These are phyloP conservation scores for Scheffersomyces illinoinensis DNA, from an alignment of 1,139 yeast species.

Conservation along the genomic window DNA sequence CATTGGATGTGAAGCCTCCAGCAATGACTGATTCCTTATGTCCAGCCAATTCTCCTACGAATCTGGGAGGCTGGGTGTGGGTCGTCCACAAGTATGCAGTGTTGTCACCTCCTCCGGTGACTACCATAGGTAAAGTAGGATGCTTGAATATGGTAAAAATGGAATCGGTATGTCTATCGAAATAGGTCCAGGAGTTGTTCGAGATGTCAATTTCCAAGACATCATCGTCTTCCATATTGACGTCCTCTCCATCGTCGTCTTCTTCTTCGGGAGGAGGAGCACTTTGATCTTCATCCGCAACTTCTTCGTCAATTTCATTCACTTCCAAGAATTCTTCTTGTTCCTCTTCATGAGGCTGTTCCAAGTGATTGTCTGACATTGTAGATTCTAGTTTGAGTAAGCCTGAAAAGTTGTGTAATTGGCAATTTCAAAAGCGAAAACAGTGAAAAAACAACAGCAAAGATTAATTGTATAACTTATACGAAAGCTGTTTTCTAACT, in stretches of 20 bases:
- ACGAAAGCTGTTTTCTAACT: not conserved
- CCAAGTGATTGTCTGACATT: conserved; percentile 6
- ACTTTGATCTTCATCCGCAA: conserved; percentile 38
- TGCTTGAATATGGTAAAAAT: conserved; percentile 77
- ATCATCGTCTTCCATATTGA: conserved; percentile 19
- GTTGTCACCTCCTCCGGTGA: conserved; percentile 90
- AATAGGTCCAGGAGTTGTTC: conserved; percentile 86
- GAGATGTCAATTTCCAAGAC: conserved; percentile 62
- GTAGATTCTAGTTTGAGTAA: not conserved
- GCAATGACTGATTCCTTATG: conserved; percentile 87
- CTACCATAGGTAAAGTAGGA: conserved; percentile 76
- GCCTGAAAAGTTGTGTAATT: not conserved
- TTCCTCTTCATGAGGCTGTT: conserved; percentile 19
- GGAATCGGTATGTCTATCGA: conserved; percentile 85
- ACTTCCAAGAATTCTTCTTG: conserved; percentile 56
- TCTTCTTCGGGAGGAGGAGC: conserved; percentile 41
- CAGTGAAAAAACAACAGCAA: not conserved
- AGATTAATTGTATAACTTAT: not conserved
- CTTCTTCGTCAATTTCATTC: conserved; percentile 64
- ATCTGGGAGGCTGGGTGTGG: conserved; percentile 77
- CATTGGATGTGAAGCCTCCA: conserved; percentile 82
- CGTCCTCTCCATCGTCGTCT: conserved; percentile 37
- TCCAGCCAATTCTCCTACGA: conserved; percentile 71
- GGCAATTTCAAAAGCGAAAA: not conserved
- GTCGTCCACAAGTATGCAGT: conserved; percentile 90